Evolutionary conservation across 2,329 filamentous ascomycete species (phyloP).

Genomic region (Drechslerella coelobrocha): DNA sequence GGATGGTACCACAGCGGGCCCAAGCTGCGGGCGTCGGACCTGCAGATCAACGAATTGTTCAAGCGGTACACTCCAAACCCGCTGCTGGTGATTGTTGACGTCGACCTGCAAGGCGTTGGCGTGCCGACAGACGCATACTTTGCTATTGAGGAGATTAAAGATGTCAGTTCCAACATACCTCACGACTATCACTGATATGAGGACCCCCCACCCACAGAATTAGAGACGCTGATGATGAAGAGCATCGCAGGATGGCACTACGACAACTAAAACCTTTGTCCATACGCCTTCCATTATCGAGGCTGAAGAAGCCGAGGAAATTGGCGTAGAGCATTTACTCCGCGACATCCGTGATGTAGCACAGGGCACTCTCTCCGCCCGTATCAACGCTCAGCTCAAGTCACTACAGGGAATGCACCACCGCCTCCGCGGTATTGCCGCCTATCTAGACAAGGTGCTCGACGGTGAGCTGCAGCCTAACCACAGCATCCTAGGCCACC

Average conservation of each 20-base stretch:
- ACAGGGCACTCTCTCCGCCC: conserved; percentile 92
- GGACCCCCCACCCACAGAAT: too few relatives aligned
- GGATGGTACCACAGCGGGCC: conserved; percentile 99
- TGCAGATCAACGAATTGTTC: conserved; percentile 99
- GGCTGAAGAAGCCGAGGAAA: conserved; percentile 98
- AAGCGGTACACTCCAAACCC: conserved; percentile 98
- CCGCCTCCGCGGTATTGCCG: conserved; percentile 90
- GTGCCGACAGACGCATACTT: conserved; percentile 99
- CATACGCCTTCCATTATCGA: conserved; percentile 98
- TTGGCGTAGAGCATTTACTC: conserved; percentile 95
- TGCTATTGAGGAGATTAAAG: conserved; percentile 98
- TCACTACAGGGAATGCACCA: conserved; percentile 95
- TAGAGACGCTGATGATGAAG: background rate
- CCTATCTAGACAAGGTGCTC: conserved; percentile 94
- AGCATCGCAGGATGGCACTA: conserved; percentile 81
- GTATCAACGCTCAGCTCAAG: conserved; percentile 96
- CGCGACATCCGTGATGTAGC: conserved; percentile 98
- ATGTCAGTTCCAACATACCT: conserved; percentile 67
- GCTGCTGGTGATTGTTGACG: conserved; percentile 95
- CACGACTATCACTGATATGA: background rate
- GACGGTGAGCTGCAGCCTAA: conserved; percentile 93
- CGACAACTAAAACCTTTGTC: conserved; percentile 95
- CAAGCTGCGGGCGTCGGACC: conserved; percentile 92
- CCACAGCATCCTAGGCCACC: conserved; percentile 93
- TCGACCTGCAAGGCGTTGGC: conserved; percentile 96